Evolutionary conservation across 2,329 filamentous ascomycete genomes (phyloP), one percentile per base, ranked within the genome.

Genomic region (Colletotrichum sublineola): DNA sequence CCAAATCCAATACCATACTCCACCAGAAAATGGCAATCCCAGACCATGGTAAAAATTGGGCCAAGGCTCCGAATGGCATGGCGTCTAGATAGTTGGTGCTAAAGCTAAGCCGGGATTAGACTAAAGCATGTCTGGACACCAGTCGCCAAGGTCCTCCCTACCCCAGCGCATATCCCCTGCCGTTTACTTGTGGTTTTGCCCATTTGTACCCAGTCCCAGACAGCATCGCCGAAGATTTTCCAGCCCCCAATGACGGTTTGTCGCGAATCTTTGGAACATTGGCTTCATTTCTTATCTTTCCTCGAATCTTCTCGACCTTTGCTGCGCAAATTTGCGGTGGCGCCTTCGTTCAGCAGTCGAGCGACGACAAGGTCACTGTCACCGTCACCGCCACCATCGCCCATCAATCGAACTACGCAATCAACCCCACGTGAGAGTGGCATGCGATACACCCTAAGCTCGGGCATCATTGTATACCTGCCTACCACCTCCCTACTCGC

Each of bases 191-290:
- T 63, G 52, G 15, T 15, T 61, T 48, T 42, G 44, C 29, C 33
- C 6, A 40, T 40, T 40, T 62, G 36, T 42, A 24, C 18, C 64
- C 33, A n/a, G 31, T 20, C 38, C 33, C n/a, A 52, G 24, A 50
- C n/a, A 53, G 15, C 60, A n/a, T 64, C 61, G 33, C 61, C 67
- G 50, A 58, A 38, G 61, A 63, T 57, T 64, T 24, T 52, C 67
- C 53, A 38, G 46, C 12, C 46, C 46, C 58, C 20, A 53, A 52
- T 40, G 46, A 48, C n/a, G 46, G 61, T 40, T 63, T n/a, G 33
- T 52, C 61, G 38, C 60, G 44, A 29, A 14, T 38, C 4, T 31
- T 24, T 46, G 44, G 31, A 11, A 11, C 29, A 62, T 12, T 36
- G 8, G 18, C 42, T 9, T 24, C 18, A 36, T 61, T 31, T 61